Conservation (phyloP, 2,329 filamentous ascomycete genomes). For the Rosellinia necatrix region DNA sequence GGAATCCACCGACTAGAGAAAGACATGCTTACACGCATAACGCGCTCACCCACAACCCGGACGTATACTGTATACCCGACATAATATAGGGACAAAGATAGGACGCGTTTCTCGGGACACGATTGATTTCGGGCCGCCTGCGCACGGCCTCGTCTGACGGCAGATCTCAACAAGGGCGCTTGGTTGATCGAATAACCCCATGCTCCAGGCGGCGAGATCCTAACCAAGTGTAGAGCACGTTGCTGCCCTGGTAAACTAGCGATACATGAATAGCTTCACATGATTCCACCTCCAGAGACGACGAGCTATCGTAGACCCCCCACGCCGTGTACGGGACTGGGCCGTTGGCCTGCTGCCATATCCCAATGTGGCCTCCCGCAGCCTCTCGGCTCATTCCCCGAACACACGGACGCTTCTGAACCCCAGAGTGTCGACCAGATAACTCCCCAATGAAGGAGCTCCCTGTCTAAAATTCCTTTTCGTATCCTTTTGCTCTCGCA, state of each 20-base stretch:
- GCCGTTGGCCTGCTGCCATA: not conserved
- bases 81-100: conserved; percentile 4
- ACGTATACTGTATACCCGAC: conserved; percentile 22
- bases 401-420: conserved; percentile 17
- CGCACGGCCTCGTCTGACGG: conserved; percentile 24
- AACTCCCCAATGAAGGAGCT: not conserved
- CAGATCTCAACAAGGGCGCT: conserved; percentile 21
- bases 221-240: not conserved
- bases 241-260: conserved; percentile 7
- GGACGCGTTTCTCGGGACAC: conserved; percentile 8
- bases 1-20: not conserved
- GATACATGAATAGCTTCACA: conserved; percentile 9
- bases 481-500: not conserved
- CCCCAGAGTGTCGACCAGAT: conserved; percentile 1
- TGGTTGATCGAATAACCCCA: conserved; percentile 7
- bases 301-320: conserved; percentile 9
- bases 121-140: conserved; percentile 16
- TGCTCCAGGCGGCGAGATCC: conserved; percentile 8
- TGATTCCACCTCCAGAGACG: not conserved
- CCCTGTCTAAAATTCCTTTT: not conserved
- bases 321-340: too few relatives aligned
- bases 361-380: conserved; percentile 4
- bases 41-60: conserved; percentile 5
- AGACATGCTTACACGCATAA: not conserved
- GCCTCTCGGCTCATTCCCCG: conserved; percentile 23